phyloP scores from a whole-genome alignment of 495 filamentous ascomycete species.

The Wilcoxina mikolae region DNA sequence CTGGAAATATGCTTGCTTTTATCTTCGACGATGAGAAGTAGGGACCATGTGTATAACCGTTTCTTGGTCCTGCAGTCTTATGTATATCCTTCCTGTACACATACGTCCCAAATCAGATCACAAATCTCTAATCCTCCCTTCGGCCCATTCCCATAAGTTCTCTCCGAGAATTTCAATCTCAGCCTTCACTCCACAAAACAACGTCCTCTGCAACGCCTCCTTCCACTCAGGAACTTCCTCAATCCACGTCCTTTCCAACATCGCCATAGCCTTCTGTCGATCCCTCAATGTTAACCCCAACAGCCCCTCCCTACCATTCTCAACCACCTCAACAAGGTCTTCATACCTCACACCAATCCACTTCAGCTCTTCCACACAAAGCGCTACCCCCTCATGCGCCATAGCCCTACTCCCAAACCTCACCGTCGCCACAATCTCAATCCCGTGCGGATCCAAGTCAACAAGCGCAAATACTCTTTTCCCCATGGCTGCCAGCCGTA shows the following conservation, averaged over 20 bases:
- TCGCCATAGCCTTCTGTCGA: not conserved
- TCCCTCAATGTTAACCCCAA: not conserved
- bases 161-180: conserved; percentile 52
- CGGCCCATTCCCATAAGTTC: not conserved
- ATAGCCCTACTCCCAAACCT: conserved; percentile 65
- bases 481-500: conserved; percentile 31
- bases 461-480: conserved; percentile 50
- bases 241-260: not conserved
- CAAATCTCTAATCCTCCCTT: not conserved
- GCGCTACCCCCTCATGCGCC: conserved; percentile 55
- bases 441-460: conserved; percentile 77
- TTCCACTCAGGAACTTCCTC: not conserved
- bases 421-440: conserved; percentile 76
- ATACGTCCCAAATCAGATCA: not conserved
- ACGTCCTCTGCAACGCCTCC: conserved; percentile 64
- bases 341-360: not conserved
- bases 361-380: conserved; percentile 34
- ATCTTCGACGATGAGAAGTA: too few relatives aligned
- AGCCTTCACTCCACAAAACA: conserved; percentile 72
- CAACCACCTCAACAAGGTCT: too few relatives aligned
- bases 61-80: too few relatives aligned
- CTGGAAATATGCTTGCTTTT: too few relatives aligned
- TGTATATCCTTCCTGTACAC: not conserved
- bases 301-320: not conserved
- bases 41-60: too few relatives aligned